phyloP scores from a whole-genome alignment of 805 yeast genomes.

The Sugiyamaella mastotermitis region DNA sequence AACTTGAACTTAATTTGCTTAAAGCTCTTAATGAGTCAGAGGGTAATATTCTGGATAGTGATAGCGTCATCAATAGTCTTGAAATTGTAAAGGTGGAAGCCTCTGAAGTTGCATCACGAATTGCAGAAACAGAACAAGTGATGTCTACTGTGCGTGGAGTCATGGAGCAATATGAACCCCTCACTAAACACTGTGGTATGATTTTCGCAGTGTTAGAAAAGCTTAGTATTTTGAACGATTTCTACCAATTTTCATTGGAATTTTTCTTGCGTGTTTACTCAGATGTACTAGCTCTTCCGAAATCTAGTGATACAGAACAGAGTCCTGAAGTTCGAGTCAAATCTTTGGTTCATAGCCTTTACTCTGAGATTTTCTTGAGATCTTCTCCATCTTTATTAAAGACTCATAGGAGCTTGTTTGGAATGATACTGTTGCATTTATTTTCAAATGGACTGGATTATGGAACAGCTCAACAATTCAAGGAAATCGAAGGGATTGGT shows the following conservation, averaged over 20 bases:
- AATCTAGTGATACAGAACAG: background rate
- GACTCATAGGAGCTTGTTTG: conserved; percentile 35
- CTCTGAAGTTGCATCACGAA: conserved; percentile 43
- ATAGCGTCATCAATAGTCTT: conserved; percentile 49
- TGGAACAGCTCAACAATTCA: background rate
- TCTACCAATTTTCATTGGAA: conserved; percentile 56
- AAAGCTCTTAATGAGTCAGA: conserved; percentile 48
- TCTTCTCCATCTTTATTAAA: conserved; percentile 43
- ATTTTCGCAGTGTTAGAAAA: conserved; percentile 44
- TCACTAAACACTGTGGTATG: conserved; percentile 51
- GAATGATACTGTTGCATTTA: conserved; percentile 39
- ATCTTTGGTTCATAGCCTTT: conserved; percentile 35
- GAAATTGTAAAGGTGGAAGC: conserved; percentile 65
- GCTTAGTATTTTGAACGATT: conserved; percentile 38
- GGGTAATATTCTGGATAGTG: conserved; percentile 65
- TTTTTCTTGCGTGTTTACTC: conserved; percentile 35
- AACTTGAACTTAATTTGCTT: conserved; percentile 55
- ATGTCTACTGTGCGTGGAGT: conserved; percentile 49
- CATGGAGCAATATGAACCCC: conserved; percentile 41
- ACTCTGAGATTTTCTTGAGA: conserved; percentile 40
- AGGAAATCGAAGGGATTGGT: too few relatives aligned
- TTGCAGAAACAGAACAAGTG: conserved; percentile 48
- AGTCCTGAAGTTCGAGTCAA: conserved; percentile 27
- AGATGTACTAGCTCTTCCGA: conserved; percentile 25
- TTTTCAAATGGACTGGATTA: conserved; percentile 4